Evolutionary conservation across 306 rosid species (phyloP).

Genomic region (Prinsepia uniflora): DNA sequence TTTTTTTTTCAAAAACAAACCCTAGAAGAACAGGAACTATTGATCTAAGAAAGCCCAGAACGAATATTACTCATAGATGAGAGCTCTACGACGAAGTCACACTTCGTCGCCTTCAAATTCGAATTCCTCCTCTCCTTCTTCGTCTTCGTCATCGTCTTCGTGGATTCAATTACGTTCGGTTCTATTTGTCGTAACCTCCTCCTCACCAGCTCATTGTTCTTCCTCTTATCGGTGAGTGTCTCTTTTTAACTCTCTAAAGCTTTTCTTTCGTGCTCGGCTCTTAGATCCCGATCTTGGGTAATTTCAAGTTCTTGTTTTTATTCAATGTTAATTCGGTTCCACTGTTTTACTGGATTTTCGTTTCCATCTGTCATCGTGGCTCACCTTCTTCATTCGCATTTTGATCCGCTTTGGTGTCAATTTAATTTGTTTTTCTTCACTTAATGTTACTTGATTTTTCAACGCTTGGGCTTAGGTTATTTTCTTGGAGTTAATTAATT

Average conservation of each 20-base stretch:
- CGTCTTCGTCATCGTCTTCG: conserved; percentile 65
- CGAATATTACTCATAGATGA: conserved; percentile 55
- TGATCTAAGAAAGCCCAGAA: neutral
- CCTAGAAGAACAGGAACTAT: conserved; percentile 3
- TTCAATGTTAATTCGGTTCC: conserved; percentile 44
- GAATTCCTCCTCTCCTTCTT: conserved; percentile 66
- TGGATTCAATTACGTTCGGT: conserved; percentile 99
- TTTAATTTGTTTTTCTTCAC: neutral
- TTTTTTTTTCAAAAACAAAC: conserved; percentile 19
- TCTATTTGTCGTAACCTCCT: conserved; percentile 85
- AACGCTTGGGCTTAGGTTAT: neutral
- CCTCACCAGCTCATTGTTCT: conserved; percentile 96
- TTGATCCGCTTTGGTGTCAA: conserved; percentile 13
- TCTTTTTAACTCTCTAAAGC: conserved; percentile 26
- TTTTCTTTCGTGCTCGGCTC: conserved; percentile 42
- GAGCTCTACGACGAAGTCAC: conserved; percentile 83
- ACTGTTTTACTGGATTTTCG: conserved; percentile 30
- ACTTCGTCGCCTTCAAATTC: conserved; percentile 75
- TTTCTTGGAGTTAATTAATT: neutral
- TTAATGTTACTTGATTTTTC: neutral
- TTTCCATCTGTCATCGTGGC: conserved; percentile 27
- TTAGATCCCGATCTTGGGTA: conserved; percentile 52
- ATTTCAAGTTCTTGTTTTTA: conserved; percentile 32
- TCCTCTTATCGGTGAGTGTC: conserved; percentile 97
- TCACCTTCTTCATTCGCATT: conserved; percentile 27